Percentiles rank a stretch among this genome's conserved stretches.
phyloP scores from a whole-genome alignment of 495 filamentous ascomycete genomes.

The Xylaria palmicola region DNA sequence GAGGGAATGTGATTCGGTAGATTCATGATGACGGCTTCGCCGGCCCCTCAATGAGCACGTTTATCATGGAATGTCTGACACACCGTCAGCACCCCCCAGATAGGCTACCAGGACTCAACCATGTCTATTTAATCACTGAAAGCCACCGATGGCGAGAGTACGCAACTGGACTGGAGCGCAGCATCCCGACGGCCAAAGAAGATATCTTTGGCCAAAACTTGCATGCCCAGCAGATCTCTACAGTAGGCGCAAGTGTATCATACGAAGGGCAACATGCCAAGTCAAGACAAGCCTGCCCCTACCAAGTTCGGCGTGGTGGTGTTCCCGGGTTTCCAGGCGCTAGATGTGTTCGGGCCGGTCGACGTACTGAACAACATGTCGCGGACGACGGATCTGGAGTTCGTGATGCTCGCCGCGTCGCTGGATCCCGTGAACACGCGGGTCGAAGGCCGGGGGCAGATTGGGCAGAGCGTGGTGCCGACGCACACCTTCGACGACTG shows the following conservation, averaged over 20 bases:
- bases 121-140: not conserved
- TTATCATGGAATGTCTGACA: not conserved
- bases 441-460: slow-evolving; percentile 19
- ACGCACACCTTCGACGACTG: slow-evolving; percentile 59
- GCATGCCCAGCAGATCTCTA: not conserved
- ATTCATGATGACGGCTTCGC: not conserved
- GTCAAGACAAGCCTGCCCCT: slow-evolving; percentile 13
- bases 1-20: not conserved
- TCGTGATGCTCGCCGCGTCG: slow-evolving; percentile 54
- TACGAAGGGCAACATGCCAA: not conserved
- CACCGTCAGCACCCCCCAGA: too few species aligned
- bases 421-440: slow-evolving; percentile 46
- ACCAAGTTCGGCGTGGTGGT: slow-evolving; percentile 39
- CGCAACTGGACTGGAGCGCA: not conserved
- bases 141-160: not conserved
- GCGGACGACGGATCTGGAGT: slow-evolving; percentile 28
- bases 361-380: slow-evolving; percentile 60
- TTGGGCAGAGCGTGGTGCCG: slow-evolving; percentile 50
- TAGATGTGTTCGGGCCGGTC: slow-evolving; percentile 60
- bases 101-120: too few species aligned
- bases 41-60: not conserved
- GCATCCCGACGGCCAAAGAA: not conserved
- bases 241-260: not conserved
- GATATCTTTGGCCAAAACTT: not conserved
- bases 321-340: slow-evolving; percentile 50